Evolutionary conservation across 441 rosid genomes (phyloP), one percentile per base, ranked within the genome.

Genomic region (Gossypium davidsonii): DNA sequence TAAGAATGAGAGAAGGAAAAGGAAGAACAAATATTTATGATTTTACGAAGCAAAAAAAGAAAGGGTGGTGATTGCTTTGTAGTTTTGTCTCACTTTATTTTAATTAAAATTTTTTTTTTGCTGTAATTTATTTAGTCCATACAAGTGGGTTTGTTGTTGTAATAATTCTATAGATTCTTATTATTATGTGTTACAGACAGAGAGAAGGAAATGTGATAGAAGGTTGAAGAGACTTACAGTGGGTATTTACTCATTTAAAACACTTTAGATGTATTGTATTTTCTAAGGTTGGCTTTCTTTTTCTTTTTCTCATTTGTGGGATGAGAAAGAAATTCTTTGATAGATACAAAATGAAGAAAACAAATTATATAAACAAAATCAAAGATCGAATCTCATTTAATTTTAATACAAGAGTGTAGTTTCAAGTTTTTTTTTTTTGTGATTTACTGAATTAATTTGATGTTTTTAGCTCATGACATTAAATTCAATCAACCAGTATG

Each of bases 61-160:
- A 31, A 62, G 52, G 14, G 64, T 23, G 74, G 73, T 34, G 51
- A 12, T 61, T 34, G 74, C 61, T 74, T 73, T 73, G 53, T 62
- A 48, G 76, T 71, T 63, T 48, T 72, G 75, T 55, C 46, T 73
- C 64, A 18, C 28, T 63, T 63, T 17, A 49, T 69, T 51, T 26
- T 77, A 63, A 58, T 25, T 25, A 0, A 25, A 25, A 1, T 15
- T 4, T 42, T 51, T 78, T 7, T 52, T 10, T 23, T 10, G 25
- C 3, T 67, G 53, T 14, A 14, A 48, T 12, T 4, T 63, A 34
- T 34, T 67, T 7, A 0, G 6, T 6, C 21, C 25, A n/a, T 7
- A 60, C 21, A 34, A 3, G 15, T 51, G 18, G 44, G 10, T 9
- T 9, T 8, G 3, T 15, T 6, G 48, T 15, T 12, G 53, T 48